A percentile compares a stretch with the other conserved stretches of the same genome.
Evolutionary conservation across 1,284 basidiomycete genomes (phyloP).

Genomic region (Microbotryum intermedium): DNA sequence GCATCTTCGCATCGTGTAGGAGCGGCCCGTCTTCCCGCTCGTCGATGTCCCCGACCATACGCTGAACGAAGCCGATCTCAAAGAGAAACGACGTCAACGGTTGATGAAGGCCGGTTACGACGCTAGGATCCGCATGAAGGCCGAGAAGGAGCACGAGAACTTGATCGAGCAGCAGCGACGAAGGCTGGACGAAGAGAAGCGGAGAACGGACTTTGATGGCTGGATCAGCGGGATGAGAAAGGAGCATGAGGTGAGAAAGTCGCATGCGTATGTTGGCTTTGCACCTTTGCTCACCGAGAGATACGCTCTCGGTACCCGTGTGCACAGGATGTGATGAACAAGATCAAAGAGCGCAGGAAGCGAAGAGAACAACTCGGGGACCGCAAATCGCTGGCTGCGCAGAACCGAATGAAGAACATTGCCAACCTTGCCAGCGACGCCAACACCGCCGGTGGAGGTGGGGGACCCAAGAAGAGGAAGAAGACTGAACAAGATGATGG

Average conservation of each 20-base stretch:
- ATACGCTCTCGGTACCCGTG: neutral
- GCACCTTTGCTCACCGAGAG: neutral
- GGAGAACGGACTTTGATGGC: constrained; percentile 56
- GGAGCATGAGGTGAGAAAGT: constrained; percentile 62
- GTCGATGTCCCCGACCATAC: constrained; percentile 85
- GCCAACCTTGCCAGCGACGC: constrained; percentile 77
- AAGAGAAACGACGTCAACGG: constrained; percentile 90
- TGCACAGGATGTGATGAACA: constrained; percentile 62
- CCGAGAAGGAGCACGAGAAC: constrained; percentile 78
- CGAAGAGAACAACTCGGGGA: constrained; percentile 76
- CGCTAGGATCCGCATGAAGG: constrained; percentile 71
- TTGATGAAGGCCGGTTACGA: constrained; percentile 93
- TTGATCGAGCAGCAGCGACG: constrained; percentile 53
- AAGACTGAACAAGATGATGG: constrained; percentile 71
- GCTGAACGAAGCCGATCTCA: constrained; percentile 85
- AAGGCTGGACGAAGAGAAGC: constrained; percentile 65
- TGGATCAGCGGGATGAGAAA: constrained; percentile 64
- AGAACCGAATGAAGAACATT: constrained; percentile 95
- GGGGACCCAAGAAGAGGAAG: constrained; percentile 51
- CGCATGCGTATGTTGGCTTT: neutral
- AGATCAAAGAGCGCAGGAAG: constrained; percentile 76
- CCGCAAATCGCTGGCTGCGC: constrained; percentile 87
- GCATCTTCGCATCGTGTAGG: constrained; percentile 46
- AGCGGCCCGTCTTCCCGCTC: constrained; percentile 75
- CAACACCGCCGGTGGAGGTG: constrained; percentile 51